Evolutionary conservation across 352 stramenopile genomes (phyloP).

Genomic region (Pythium oligandrum): DNA sequence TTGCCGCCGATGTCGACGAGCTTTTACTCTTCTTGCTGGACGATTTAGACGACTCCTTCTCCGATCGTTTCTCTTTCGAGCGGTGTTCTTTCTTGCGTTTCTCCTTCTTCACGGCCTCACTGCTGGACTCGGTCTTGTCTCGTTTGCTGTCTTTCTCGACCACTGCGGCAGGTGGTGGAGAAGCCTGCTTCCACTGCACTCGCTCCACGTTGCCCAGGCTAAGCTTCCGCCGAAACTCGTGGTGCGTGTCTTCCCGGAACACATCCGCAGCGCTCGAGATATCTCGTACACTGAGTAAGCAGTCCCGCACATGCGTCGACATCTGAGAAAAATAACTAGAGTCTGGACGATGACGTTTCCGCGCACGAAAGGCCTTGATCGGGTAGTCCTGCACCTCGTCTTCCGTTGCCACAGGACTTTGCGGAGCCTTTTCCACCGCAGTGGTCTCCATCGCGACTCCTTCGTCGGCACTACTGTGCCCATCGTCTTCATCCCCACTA

Average conservation of each 20-base stretch:
- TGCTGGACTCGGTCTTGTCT: no score
- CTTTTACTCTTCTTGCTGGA: constrained; percentile 1
- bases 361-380: constrained; percentile 66
- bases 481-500: constrained; percentile 59
- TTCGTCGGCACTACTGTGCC: constrained; percentile 3
- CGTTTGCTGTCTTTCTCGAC: neutral
- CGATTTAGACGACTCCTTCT: constrained; percentile 4
- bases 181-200: constrained; percentile 71
- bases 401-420: constrained; percentile 20
- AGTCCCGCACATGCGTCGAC: constrained; percentile 81
- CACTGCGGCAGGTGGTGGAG: constrained; percentile 15
- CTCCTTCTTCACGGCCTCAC: neutral
- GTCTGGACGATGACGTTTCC: constrained; percentile 79
- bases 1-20: neutral
- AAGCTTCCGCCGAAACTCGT: constrained; percentile 70
- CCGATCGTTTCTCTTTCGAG: neutral
- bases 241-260: constrained; percentile 54
- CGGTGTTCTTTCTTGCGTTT: neutral
- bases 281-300: constrained; percentile 74
- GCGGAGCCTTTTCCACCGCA: neutral
- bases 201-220: constrained; percentile 57
- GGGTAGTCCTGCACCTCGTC: constrained; percentile 40
- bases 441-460: neutral
- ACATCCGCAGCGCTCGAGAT: constrained; percentile 31
- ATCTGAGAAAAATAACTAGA: constrained; percentile 82